Evolutionary conservation across 2,329 filamentous ascomycete genomes (phyloP).

Genomic region (Xylaria sp.): DNA sequence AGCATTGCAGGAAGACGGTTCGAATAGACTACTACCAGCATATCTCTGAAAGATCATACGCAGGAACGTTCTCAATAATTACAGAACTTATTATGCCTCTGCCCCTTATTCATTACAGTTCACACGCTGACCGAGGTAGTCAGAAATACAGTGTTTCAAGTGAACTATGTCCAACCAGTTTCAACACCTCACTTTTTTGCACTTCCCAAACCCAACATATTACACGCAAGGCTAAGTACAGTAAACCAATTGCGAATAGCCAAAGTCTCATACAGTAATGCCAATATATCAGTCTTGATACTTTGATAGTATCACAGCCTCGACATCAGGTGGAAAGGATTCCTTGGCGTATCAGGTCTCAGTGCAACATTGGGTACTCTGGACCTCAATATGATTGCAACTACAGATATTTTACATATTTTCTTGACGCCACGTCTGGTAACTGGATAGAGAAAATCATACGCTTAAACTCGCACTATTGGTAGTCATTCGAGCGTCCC

Average conservation of each 20-base stretch:
- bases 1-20: constrained; percentile 25
- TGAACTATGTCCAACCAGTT: too few relatives aligned
- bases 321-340: constrained; percentile 25
- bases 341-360: constrained; percentile 37
- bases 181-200: too few relatives aligned
- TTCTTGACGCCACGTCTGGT: neutral
- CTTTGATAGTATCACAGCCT: constrained; percentile 10
- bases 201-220: neutral
- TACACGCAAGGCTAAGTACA: neutral
- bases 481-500: neutral
- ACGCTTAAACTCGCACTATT: neutral
- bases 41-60: neutral
- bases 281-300: constrained; percentile 3
- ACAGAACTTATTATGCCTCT: neutral
- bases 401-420: neutral
- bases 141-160: neutral
- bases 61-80: constrained; percentile 19
- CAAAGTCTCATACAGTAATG: neutral
- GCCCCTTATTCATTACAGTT: neutral
- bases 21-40: constrained; percentile 4
- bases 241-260: neutral
- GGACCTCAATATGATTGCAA: constrained; percentile 13
- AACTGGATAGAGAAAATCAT: neutral
- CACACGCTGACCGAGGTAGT: constrained; percentile 27
- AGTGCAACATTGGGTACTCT: constrained; percentile 17